A percentile compares a stretch with the other conserved stretches of the same genome.
Evolutionary conservation across 768 basidiomycete species (phyloP).

Genomic region (Leccinum arenicola): DNA sequence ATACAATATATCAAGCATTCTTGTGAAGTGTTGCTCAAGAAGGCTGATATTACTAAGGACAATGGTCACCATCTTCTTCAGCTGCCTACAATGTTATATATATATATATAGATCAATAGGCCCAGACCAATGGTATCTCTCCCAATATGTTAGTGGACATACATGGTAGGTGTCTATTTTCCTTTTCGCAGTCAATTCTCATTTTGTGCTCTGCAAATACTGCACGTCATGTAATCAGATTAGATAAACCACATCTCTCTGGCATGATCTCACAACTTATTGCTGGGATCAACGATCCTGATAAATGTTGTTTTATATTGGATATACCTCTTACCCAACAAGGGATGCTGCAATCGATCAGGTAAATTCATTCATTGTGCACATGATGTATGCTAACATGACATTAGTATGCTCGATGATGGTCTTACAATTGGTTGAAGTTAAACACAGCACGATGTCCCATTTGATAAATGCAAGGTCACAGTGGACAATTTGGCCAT

Average conservation of each 20-base stretch:
- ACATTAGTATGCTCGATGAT: slow-evolving; percentile 2
- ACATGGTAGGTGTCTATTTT: not conserved
- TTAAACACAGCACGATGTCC: not conserved
- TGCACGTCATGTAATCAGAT: not conserved
- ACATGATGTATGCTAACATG: not conserved
- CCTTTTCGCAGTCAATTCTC: not conserved
- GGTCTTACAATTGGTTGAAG: slow-evolving; percentile 5
- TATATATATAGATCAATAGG: no score
- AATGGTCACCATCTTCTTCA: no score
- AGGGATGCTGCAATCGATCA: not conserved
- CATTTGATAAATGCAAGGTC: not conserved
- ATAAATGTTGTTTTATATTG: not conserved
- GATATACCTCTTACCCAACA: not conserved
- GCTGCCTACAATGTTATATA: no score
- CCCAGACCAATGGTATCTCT: not conserved
- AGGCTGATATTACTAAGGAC: no score
- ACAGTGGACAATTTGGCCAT: not conserved
- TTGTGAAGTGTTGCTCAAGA: no score
- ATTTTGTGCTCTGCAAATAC: not conserved
- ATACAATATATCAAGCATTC: no score
- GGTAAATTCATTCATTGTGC: not conserved
- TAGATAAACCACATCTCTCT: not conserved
- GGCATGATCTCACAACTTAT: not conserved
- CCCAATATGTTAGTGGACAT: not conserved
- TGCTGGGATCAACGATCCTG: not conserved